Evolutionary conservation across 805 yeast species (phyloP).

Genomic region (Tetrapisispora taiwanensis): DNA sequence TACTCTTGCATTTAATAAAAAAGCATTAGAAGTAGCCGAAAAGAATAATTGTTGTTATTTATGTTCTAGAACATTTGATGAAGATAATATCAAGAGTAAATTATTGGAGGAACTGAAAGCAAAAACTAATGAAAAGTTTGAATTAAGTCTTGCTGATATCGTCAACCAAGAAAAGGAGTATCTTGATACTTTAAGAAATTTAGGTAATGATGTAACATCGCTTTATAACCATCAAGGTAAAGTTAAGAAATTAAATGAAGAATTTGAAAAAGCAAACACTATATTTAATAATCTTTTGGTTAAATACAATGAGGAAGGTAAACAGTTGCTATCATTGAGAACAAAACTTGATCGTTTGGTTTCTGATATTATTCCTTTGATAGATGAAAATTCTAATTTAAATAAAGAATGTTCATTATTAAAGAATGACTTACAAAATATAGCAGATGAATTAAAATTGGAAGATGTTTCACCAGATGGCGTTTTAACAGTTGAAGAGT

Average conservation of each 20-base stretch:
- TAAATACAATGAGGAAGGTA: constrained; percentile 22
- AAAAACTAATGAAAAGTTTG: constrained; percentile 26
- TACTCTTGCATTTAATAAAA: constrained; percentile 55
- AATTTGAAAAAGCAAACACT: constrained; percentile 6
- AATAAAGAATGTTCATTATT: constrained; percentile 20
- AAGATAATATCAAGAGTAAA: constrained; percentile 18
- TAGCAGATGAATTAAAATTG: constrained; percentile 21
- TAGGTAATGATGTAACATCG: constrained; percentile 18
- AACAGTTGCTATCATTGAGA: constrained; percentile 16
- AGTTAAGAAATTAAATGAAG: not conserved
- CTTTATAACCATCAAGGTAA: constrained; percentile 5
- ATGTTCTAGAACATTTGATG: constrained; percentile 59
- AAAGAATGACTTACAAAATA: constrained; percentile 12
- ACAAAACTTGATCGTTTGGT: constrained; percentile 13
- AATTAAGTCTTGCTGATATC: constrained; percentile 27
- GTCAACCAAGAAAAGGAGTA: constrained; percentile 28
- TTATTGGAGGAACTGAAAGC: constrained; percentile 25
- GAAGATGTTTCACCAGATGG: constrained; percentile 13
- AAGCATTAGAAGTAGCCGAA: constrained; percentile 58
- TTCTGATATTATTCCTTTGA: constrained; percentile 20
- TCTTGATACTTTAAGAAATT: constrained; percentile 14
- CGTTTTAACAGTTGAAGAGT: constrained; percentile 22
- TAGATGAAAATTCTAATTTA: constrained; percentile 20
- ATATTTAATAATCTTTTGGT: not conserved
- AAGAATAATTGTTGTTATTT: constrained; percentile 52